Base-by-base conservation (phyloP, 2,329 filamentous ascomycete species). In the Sphaceloma murrayae region DNA sequence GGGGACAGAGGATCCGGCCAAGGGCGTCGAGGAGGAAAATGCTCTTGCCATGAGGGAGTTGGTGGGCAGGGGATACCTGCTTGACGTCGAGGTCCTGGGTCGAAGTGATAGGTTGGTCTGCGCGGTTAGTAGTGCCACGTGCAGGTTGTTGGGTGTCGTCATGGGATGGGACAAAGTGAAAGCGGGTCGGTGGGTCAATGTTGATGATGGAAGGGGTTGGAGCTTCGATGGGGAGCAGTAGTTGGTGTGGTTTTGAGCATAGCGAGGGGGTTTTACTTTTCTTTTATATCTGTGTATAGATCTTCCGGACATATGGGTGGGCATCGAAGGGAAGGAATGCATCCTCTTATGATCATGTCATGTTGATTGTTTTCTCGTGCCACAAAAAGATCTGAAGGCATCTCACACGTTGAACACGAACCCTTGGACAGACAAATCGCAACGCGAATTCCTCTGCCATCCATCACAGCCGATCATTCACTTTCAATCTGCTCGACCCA, bases 71-170 rank as follows among this genome's bases (percentile, higher is more conserved):
- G 82, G 84, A 2, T 93, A 91, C 62, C 64, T 87, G 59, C 74
- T 93, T 63, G 86, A 94, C 62, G 64, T 93, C 46, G 77, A 81
- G 1, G 80, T 93, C 17, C 66, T 93, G 33, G 75, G 78, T 0
- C 27, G 43, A n/a, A 74, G 76, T 45, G 85, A 91, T 58, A 72
- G 68, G 9, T 70, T 91, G 5, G 73, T 94, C 1, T 94, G 86
- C 56, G 82, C 79, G 2, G 80, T 88, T 17, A 85, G 80, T 53
- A 76, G 79, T 50, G 60, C 64, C 11, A 67, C 60, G 3, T 94
- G 86, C 59, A 73, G 84, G 16, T 56, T 93, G 43, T 59, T 93
- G 49, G 86, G 76, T 2, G 84, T 94, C 30, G 87, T 93, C 80
- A 78, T 91, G 77, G 86, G 86, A 0, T 88, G 84, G 83, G 80